A percentile compares a stretch with the other conserved stretches of the same genome.
phyloP scores from a whole-genome alignment of 176 grass and related monocot species.

The Triticum urartu region DNA sequence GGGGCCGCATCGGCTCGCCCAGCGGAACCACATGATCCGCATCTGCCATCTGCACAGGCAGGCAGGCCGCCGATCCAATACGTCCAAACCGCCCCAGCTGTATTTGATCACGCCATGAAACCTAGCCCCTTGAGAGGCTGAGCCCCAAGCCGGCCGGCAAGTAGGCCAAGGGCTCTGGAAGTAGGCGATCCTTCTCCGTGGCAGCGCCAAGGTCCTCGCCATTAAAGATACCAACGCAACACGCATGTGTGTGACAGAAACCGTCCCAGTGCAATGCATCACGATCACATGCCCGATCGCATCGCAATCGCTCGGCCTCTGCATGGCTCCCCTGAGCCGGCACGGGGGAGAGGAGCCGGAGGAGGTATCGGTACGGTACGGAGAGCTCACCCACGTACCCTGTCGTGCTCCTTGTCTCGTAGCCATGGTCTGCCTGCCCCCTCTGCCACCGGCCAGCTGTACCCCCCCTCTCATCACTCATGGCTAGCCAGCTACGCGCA shows the following conservation, averaged over 20 bases:
- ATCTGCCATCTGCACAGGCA: not conserved
- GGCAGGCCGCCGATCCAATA: conserved; percentile 11
- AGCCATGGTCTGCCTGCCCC: conserved; percentile 20
- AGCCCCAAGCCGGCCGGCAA: not conserved
- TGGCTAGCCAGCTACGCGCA: conserved; percentile 11
- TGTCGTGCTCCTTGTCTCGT: conserved; percentile 28
- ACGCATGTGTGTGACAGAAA: conserved; percentile 15
- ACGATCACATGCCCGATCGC: not conserved
- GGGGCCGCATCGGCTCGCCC: not conserved
- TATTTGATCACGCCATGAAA: conserved; percentile 26
- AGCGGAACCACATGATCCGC: conserved; percentile 31
- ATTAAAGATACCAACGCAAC: conserved; percentile 20
- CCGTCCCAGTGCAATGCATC: conserved; percentile 22
- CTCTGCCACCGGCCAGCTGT: conserved; percentile 47
- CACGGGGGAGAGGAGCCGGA: not conserved
- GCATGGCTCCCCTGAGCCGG: not conserved
- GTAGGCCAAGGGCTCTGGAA: not conserved
- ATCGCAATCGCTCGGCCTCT: not conserved
- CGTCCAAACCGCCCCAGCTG: conserved; percentile 50
- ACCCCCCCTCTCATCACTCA: not conserved
- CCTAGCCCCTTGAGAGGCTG: too few relatives aligned
- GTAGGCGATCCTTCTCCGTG: conserved; percentile 25
- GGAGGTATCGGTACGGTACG: conserved; percentile 19
- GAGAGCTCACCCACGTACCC: conserved; percentile 16
- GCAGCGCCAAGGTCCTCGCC: not conserved